Evolutionary conservation across 2,329 filamentous ascomycete genomes (phyloP).

Genomic region (Ustilaginoidea virens): DNA sequence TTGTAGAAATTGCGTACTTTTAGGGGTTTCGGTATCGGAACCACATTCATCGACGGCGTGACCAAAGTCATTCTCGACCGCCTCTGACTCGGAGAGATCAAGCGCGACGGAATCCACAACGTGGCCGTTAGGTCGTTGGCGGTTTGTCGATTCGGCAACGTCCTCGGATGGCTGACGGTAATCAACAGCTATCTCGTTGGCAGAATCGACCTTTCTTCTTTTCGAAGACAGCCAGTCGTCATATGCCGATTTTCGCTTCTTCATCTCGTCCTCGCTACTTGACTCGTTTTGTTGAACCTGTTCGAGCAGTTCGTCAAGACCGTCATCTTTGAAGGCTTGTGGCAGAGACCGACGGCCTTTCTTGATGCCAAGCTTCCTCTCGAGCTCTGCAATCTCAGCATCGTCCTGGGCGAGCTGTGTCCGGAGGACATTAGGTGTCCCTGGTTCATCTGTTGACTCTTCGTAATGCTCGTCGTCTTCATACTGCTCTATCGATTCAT

Average conservation of each 20-base stretch:
- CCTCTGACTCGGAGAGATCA: not conserved
- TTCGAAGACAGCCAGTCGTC: conserved; percentile 47
- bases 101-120: too few relatives aligned
- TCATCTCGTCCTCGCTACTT: conserved; percentile 39
- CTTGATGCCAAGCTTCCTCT: conserved; percentile 72
- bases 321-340: conserved; percentile 65
- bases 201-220: conserved; percentile 17
- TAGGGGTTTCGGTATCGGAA: conserved; percentile 14
- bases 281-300: conserved; percentile 36
- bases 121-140: too few relatives aligned
- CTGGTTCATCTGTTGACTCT: conserved; percentile 13
- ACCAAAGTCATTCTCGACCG: conserved; percentile 1
- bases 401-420: conserved; percentile 65
- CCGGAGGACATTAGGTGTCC: conserved; percentile 15
- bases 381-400: conserved; percentile 71
- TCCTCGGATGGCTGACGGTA: not conserved
- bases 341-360: conserved; percentile 60
- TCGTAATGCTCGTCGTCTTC: too few relatives aligned
- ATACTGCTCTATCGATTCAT: conserved; percentile 12
- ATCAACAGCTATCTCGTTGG: conserved; percentile 4
- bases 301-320: conserved; percentile 62
- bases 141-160: too few relatives aligned
- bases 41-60: conserved; percentile 25
- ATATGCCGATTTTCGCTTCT: conserved; percentile 43
- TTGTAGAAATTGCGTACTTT: conserved; percentile 26